Percentiles rank a stretch among this genome's conserved stretches.
Evolutionary conservation across 768 basidiomycete species (phyloP).

Genomic region (Trametes cinnabarina): DNA sequence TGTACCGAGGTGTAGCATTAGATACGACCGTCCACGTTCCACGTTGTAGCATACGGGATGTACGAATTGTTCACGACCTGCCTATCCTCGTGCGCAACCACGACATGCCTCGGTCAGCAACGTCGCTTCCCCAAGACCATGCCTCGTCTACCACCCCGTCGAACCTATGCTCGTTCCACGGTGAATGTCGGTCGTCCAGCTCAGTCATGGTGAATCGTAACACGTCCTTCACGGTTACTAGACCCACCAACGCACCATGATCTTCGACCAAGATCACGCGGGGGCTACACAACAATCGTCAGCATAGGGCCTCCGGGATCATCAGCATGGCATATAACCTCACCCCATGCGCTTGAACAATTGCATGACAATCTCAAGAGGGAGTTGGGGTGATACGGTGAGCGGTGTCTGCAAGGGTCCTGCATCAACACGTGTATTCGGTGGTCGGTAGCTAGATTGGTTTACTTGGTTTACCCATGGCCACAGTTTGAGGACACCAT

Average conservation of each 20-base stretch:
- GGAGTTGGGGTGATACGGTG: constrained; percentile 87
- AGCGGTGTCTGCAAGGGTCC: constrained; percentile 72
- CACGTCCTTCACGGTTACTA: constrained; percentile 96
- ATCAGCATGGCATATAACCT: constrained; percentile 35
- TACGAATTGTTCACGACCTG: constrained; percentile 15
- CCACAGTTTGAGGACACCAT: constrained; percentile 65
- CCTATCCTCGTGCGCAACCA: constrained; percentile 14
- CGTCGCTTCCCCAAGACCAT: constrained; percentile 22
- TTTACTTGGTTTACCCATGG: constrained; percentile 93
- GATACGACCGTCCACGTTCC: neutral
- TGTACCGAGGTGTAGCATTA: constrained; percentile 3
- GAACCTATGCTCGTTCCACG: constrained; percentile 28
- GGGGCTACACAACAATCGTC: constrained; percentile 53
- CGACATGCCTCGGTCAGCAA: constrained; percentile 4
- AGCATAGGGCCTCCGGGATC: neutral
- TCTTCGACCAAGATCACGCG: constrained; percentile 95
- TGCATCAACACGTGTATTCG: neutral
- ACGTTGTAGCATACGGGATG: constrained; percentile 6
- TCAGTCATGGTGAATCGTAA: constrained; percentile 69
- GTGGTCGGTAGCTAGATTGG: too few relatives aligned
- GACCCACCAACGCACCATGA: constrained; percentile 74
- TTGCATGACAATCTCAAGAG: constrained; percentile 96
- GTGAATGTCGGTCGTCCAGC: constrained; percentile 22
- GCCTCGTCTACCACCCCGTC: constrained; percentile 28
- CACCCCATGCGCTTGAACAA: constrained; percentile 98